These are phyloP conservation scores for Nemania diffusa DNA, from an alignment of 2,329 filamentous ascomycete genomes.

Conservation along the genomic window DNA sequence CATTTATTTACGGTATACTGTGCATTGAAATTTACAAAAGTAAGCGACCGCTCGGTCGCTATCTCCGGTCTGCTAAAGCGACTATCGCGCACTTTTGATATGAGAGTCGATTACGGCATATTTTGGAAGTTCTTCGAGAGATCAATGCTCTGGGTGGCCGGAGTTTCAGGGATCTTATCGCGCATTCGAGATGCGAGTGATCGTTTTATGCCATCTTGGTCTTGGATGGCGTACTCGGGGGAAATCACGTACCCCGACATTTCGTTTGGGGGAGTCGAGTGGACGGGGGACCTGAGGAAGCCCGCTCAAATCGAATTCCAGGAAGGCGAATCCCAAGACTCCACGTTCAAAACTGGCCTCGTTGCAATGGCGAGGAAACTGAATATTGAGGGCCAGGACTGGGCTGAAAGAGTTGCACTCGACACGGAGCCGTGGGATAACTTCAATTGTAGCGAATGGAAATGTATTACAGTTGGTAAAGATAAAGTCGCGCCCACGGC, in stretches of 20 bases:
- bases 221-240: conserved; percentile 15
- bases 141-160: conserved; percentile 8
- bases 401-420: not conserved
- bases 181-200: not conserved
- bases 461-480: conserved; percentile 6
- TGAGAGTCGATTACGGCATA: conserved; percentile 1
- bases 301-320: no score
- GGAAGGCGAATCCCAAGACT: not conserved
- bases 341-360: not conserved
- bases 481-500: not conserved
- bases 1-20: conserved; percentile 9
- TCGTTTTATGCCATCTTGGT: conserved; percentile 1
- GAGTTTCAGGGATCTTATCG: not conserved
- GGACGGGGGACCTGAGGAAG: conserved; percentile 15
- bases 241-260: conserved; percentile 6
- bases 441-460: not conserved
- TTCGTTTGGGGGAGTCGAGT: conserved; percentile 8
- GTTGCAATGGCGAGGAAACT: not conserved
- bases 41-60: not conserved
- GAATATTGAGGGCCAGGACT: not conserved
- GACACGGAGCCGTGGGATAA: not conserved
- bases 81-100: not conserved
- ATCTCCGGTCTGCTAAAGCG: not conserved
- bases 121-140: conserved; percentile 11
- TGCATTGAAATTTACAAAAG: not conserved